These are phyloP conservation scores for Lepidium sativum DNA, from an alignment of 345 rosid genomes.

Conservation along the genomic window DNA sequence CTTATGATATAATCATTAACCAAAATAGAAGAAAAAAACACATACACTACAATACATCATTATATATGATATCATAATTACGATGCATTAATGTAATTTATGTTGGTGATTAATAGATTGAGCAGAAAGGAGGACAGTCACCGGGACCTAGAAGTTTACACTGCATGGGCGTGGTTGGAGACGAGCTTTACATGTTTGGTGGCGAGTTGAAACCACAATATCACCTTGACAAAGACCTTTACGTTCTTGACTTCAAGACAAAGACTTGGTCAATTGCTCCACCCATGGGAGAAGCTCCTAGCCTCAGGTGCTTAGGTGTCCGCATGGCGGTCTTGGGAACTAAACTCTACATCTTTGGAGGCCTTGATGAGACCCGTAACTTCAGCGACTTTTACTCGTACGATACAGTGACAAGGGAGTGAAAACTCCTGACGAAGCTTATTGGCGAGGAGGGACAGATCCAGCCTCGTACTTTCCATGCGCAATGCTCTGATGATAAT, in stretches of 20 bases:
- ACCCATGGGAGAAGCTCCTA: neutral
- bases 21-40: neutral
- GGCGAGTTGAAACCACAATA: neutral
- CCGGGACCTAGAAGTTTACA: constrained; percentile 16
- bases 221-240: constrained; percentile 11
- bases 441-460: neutral
- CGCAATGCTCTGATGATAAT: neutral
- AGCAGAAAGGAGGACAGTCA: neutral
- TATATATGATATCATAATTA: neutral
- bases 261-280: constrained; percentile 8
- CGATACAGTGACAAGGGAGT: neutral
- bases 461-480: neutral
- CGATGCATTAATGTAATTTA: neutral
- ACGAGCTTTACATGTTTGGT: constrained; percentile 7
- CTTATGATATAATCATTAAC: too few species aligned
- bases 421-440: neutral
- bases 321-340: neutral
- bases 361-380: neutral
- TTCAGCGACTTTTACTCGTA: neutral
- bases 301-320: neutral
- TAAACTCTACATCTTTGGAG: neutral
- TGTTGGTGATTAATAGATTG: neutral
- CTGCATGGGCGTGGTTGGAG: constrained; percentile 2
- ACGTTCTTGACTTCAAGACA: constrained; percentile 14
- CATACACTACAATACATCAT: neutral